phyloP scores from a whole-genome alignment of 768 basidiomycete species.

The Infundibulicybe gibba region DNA sequence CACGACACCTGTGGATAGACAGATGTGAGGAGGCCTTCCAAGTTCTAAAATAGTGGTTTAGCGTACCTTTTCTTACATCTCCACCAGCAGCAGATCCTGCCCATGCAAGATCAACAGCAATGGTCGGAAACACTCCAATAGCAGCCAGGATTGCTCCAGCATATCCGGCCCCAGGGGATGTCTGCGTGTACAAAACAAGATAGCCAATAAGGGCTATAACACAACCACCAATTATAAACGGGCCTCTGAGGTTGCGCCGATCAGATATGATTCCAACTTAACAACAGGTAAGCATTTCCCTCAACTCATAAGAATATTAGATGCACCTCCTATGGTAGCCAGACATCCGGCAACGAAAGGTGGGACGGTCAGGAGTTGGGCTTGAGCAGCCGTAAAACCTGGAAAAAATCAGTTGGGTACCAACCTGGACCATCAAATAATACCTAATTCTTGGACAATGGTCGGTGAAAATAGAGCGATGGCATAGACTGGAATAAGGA shows the following conservation, averaged over 20 bases:
- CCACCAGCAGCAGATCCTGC: slow-evolving; percentile 52
- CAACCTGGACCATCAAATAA: neutral
- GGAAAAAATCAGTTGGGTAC: neutral
- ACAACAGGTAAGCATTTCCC: neutral
- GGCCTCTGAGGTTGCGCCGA: slow-evolving; percentile 38
- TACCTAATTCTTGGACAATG: slow-evolving; percentile 40
- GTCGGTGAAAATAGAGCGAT: slow-evolving; percentile 48
- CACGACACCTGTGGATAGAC: slow-evolving; percentile 23
- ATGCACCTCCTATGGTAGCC: slow-evolving; percentile 30
- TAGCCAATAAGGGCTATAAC: slow-evolving; percentile 48
- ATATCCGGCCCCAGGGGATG: slow-evolving; percentile 34
- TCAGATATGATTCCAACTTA: slow-evolving; percentile 38
- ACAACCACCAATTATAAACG: slow-evolving; percentile 41
- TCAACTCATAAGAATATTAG: neutral
- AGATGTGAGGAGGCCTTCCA: neutral
- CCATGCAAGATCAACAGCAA: slow-evolving; percentile 50
- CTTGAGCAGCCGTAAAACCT: slow-evolving; percentile 44
- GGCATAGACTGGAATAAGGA: slow-evolving; percentile 41
- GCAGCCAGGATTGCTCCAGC: slow-evolving; percentile 47
- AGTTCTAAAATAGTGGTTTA: too few species aligned
- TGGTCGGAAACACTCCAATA: slow-evolving; percentile 48
- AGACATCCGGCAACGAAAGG: slow-evolving; percentile 45
- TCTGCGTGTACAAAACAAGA: slow-evolving; percentile 39
- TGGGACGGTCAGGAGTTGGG: slow-evolving; percentile 49
- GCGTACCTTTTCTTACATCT: slow-evolving; percentile 42